Base-by-base conservation (phyloP, 441 rosid genomes). In the Daphne laureola region DNA sequence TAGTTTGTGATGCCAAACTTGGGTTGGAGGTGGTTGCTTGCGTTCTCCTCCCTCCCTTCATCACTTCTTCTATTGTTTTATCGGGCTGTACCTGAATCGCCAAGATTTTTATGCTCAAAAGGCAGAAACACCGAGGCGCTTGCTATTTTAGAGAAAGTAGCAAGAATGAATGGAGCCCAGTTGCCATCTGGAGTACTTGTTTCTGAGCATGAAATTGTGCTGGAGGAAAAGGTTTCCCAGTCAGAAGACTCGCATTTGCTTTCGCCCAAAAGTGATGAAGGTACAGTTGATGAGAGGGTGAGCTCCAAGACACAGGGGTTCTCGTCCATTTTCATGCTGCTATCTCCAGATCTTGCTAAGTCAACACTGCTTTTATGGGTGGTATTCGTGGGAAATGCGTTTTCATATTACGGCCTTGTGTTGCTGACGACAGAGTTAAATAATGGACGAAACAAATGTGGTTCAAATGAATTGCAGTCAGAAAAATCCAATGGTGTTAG, bases 401-500 rank as follows among this genome's bases (percentile, higher is more conserved):
- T 92, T 67, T 74, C 92, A 11, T 92, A 92, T 71, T 92, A 92
- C 40, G 97, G 96, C 41, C 75, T 92, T 18, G 95, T 86, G 21
- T 72, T 89, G 74, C 83, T 92, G 67, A 88, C 98, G 60, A 89
- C 96, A 5, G 92, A 92, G 73, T 82, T 92, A 69, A 84, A 71
- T 68, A 80, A 69, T 44, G 75, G 81, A 57, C 71, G 59, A 41
- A 72, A 71, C 58, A 66, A 45, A 25, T 92, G 98, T 64, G 35
- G 45, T 46, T 23, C 73, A 43, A 46, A 51, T 12, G 54, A 64
- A 40, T 9, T 51, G 57, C 66, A 48, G 17, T 67, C 87, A 12
- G 49, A 43, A 18, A 62, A 62, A 18, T 61, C 84, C 47, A 73
- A 53, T 17, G 78, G 61, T 47, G 68, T 86, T 68, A 72, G 73